These are phyloP conservation scores for Nannochloropsis oceanica DNA, from an alignment of 108 stramenopile species.

Conservation along the genomic window DNA sequence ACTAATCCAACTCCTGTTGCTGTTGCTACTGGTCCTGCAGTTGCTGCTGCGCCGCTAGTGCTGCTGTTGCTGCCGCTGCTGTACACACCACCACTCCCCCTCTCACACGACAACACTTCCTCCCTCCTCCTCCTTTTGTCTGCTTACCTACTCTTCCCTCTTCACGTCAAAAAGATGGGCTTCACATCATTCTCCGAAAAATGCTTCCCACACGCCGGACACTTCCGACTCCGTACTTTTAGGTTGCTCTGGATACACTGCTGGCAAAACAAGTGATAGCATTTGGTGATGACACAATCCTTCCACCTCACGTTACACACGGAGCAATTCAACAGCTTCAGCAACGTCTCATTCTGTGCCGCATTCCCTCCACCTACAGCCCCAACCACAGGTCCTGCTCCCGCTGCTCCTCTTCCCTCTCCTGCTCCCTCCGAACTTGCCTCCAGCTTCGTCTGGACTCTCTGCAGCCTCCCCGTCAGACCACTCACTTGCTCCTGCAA, in stretches of 20 bases:
- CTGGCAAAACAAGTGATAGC: constrained; percentile 30
- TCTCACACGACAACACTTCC: not conserved
- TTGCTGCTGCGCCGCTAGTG: no score
- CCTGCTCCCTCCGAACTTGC: not conserved
- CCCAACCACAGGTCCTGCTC: constrained; percentile 3
- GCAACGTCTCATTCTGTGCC: not conserved
- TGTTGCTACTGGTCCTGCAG: no score
- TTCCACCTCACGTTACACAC: constrained; percentile 21
- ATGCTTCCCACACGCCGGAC: constrained; percentile 19
- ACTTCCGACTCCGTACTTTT: constrained; percentile 23
- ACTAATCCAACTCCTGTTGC: no score
- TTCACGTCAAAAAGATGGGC: constrained; percentile 14
- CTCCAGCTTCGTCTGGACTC: not conserved
- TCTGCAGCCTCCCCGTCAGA: constrained; percentile 17
- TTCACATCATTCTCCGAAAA: constrained; percentile 18
- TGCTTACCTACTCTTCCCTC: not conserved
- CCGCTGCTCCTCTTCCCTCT: not conserved
- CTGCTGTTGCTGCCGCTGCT: no score
- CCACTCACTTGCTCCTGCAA: constrained; percentile 5
- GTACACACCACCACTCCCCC: no score
- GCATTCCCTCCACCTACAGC: not conserved
- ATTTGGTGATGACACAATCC: constrained; percentile 26
- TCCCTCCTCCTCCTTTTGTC: not conserved
- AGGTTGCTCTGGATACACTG: constrained; percentile 13
- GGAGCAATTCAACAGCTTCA: constrained; percentile 24